A percentile compares a stretch with the other conserved stretches of the same genome.
Conservation (phyloP, 148 eudicot species). For the Vaccinium darrowii region DNA sequence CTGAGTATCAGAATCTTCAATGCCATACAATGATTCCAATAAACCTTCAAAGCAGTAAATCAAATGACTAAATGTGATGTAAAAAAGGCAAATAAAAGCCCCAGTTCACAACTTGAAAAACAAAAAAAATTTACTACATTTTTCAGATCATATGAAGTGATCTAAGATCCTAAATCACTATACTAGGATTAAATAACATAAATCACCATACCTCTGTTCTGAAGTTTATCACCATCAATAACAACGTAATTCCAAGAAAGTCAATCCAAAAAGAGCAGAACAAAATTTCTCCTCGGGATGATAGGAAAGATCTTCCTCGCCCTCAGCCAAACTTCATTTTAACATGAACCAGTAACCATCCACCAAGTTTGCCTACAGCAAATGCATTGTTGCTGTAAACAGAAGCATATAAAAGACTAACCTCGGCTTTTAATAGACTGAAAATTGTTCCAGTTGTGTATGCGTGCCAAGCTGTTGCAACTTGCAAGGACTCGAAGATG, state of each 20-base stretch:
- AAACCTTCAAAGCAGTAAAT: slow-evolving; percentile 53
- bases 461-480: slow-evolving; percentile 99
- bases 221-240: slow-evolving; percentile 11
- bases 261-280: neutral
- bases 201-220: slow-evolving; percentile 72
- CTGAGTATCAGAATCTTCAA: slow-evolving; percentile 70
- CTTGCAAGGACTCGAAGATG: slow-evolving; percentile 74
- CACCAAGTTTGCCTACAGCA: neutral
- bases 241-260: neutral
- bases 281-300: neutral
- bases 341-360: neutral
- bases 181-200: no score
- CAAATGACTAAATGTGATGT: neutral
- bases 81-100: neutral
- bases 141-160: neutral
- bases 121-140: neutral
- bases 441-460: slow-evolving; percentile 75
- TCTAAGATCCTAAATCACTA: no score
- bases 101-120: neutral
- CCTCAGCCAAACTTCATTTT: neutral
- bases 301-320: neutral
- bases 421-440: slow-evolving; percentile 98
- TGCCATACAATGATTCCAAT: slow-evolving; percentile 92
- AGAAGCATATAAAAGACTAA: slow-evolving; percentile 16
- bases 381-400: neutral